Base-by-base conservation (phyloP, 2,329 filamentous ascomycete genomes). In the Sclerotinia nivalis region DNA sequence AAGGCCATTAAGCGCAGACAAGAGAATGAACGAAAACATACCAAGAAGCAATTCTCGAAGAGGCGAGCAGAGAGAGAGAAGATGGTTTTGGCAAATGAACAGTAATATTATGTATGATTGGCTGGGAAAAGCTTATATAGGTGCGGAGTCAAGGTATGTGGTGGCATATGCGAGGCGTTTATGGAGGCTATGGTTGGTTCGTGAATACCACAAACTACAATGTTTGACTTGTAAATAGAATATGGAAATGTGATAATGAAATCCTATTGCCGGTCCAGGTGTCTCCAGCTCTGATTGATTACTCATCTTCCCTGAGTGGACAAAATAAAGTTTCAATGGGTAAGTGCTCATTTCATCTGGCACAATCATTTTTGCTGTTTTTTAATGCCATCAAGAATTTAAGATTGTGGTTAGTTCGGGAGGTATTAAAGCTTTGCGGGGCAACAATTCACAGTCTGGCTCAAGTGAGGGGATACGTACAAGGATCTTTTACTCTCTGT, bases 1-100 rank as follows among this genome's bases (percentile, higher is more conserved):
- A 89, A 89, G 80, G 88, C 92, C 47, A 91, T 97, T 80, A 97
- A 97, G 88, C 86, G 93, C 76, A 89, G 89, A 75, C 92, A 97
- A 77, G 96, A 99, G 84, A 99, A 99, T 79, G 92, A 97, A 81
- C 87, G 96, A 74, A 93, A 92, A 80, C 95, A 99, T 80, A 91
- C 89, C 70, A 93, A 91, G 84, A 95, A 96, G 84, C 90, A 93
- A 76, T 88, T 91, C 75, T 84, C 90, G 80, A 87, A 88, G 80
- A 84, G 92, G 76, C 87, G 87, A 80, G 89, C 88, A 73, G 93
- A 97, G 83, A 88, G 96, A 78, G 93, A 98, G 82, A 97, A 97
- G 87, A 95, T 96, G 87, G 86, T 99, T 70, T 79, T 98, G 79
- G 89, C 89, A 40, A 68, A 73, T 20, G 77, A 78, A 73, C 75